Evolutionary conservation across 352 stramenopile genomes (phyloP), one percentile per base, ranked within the genome.

Genomic region (Pythium phragmitis): DNA sequence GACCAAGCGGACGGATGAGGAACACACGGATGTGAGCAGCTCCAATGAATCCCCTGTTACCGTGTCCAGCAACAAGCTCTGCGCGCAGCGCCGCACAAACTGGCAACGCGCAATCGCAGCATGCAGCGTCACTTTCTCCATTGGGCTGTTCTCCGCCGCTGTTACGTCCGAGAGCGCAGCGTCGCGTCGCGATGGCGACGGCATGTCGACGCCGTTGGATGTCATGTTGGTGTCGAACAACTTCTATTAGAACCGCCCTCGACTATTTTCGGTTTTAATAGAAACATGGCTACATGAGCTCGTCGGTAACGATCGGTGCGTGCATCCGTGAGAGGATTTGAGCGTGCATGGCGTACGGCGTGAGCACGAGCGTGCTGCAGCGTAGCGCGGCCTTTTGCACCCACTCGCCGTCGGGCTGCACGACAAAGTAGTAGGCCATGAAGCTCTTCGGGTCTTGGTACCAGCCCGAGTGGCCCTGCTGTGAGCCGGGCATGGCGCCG

Each of bases 401-500:
- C 82, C 84, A 93, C 51, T 89, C 80, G 60, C 79, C 77, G 46
- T 74, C 69, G 2, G 77, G 37, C 7, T 73, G 58, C 39, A 93
- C 75, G 14, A 70, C 67, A 48, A 93, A 93, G 70, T 89, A 91
- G 69, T 93, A 90, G 48, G 84, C 84, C 49, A 86, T 76, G 52
- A 86, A 69, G 17, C 75, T 84, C 73, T 87, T 87, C 9, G 79
- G 79, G 70, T 93, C 80, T 67, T 91, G 71, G 63, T 93, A 93
- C 80, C 84, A 91, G 13, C 84, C 82, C 1, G 77, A 84, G 7
- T 65, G 71, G 36, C 82, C 84, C 61, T 93, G 82, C 3, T 72
- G 66, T 0, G 79, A 91, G 19, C 82, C 76, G 3, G 84, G 81
- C 81, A 91, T 90, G 5, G 81, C 84, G 23, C 84, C 84, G 1